Evolutionary conservation across 129 eudicot genomes (phyloP).

Genomic region (Centaurea solstitialis): DNA sequence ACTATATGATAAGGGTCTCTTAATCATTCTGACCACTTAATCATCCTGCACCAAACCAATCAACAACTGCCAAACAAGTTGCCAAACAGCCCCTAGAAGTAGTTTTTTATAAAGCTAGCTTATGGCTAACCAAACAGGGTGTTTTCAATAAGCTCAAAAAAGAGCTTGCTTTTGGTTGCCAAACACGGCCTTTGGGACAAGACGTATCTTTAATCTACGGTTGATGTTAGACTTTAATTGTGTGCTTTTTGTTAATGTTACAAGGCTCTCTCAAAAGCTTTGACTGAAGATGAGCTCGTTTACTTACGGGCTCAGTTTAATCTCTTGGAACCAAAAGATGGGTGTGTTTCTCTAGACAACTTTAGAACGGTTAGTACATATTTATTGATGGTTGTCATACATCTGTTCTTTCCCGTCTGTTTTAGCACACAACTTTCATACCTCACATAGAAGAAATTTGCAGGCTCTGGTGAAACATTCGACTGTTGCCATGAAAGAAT

Average conservation of each 20-base stretch:
- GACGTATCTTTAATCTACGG: not conserved
- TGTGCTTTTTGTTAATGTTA: conserved; percentile 10
- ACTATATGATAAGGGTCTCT: too few relatives aligned
- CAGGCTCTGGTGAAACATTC: conserved; percentile 87
- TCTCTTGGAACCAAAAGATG: conserved; percentile 85
- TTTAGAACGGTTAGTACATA: conserved; percentile 71
- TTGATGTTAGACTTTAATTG: not conserved
- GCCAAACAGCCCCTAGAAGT: too few relatives aligned
- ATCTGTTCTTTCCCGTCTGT: not conserved
- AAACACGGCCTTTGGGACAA: not conserved
- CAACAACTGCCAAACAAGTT: too few relatives aligned
- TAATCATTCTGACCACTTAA: too few relatives aligned
- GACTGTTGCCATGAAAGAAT: conserved; percentile 92
- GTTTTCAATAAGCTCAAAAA: not conserved
- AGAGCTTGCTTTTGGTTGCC: not conserved
- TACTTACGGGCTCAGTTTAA: conserved; percentile 82
- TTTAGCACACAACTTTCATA: conserved; percentile 3
- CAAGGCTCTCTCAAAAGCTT: conserved; percentile 95
- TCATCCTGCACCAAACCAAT: too few relatives aligned
- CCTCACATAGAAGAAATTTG: conserved; percentile 19
- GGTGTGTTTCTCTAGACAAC: conserved; percentile 68
- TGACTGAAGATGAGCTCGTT: conserved; percentile 74
- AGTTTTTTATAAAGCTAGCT: not conserved
- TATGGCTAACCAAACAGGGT: not conserved
- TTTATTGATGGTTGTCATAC: not conserved